phyloP scores from a whole-genome alignment of 495 filamentous ascomycete genomes.

The Chaetomium fimeti region DNA sequence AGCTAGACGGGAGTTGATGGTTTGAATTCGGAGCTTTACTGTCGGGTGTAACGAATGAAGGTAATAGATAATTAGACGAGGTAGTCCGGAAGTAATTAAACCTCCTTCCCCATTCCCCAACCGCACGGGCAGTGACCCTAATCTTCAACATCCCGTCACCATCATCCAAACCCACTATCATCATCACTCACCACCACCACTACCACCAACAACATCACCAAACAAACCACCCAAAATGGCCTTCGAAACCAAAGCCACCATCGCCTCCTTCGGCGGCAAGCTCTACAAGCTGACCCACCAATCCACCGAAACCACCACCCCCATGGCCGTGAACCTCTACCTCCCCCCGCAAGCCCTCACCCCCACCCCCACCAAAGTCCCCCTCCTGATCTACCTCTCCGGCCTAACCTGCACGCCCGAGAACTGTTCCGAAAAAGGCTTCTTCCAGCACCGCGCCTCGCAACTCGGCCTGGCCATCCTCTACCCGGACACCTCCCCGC shows the following conservation, averaged over 20 bases:
- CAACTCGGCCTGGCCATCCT: conserved; percentile 80
- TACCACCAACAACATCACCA: neutral
- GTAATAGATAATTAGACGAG: neutral
- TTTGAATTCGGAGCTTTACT: too few species aligned
- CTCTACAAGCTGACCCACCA: conserved; percentile 89
- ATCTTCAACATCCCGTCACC: neutral
- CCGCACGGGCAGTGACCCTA: neutral
- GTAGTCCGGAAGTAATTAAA: conserved; percentile 4
- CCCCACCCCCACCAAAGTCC: conserved; percentile 56
- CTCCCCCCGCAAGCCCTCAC: conserved; percentile 59
- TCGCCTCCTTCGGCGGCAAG: conserved; percentile 90
- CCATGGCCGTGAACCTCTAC: conserved; percentile 70
- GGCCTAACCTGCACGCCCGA: conserved; percentile 94
- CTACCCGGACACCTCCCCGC: conserved; percentile 92
- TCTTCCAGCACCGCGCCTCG: conserved; percentile 80
- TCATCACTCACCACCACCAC: neutral
- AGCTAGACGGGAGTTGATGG: neutral
- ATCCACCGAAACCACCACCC: conserved; percentile 65
- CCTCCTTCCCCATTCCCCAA: neutral
- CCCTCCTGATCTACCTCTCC: conserved; percentile 90
- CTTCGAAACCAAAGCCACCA: conserved; percentile 83
- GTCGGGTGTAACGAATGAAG: neutral
- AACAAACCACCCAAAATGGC: conserved; percentile 53
- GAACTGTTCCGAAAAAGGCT: conserved; percentile 95
- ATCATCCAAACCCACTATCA: neutral